Evolutionary conservation across 768 basidiomycete genomes (phyloP), one percentile per base, ranked within the genome.

Genomic region (Mycena alexandri): DNA sequence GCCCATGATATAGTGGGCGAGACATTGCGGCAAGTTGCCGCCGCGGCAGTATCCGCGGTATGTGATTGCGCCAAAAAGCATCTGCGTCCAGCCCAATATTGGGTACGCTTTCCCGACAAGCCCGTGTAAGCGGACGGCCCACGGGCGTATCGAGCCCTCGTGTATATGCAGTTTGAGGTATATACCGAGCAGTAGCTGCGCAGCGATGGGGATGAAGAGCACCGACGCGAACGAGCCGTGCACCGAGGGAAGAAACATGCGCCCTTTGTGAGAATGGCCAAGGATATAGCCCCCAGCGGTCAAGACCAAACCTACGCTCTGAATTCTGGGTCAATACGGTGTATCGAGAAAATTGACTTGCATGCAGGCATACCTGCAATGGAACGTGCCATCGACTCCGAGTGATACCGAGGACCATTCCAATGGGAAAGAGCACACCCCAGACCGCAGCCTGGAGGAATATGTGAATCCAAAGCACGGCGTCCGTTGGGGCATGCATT

Each of bases 141-240:
- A 92, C 1, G 91, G 92, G 44, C 96, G 85, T 12, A 90, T 68
- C 2, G 89, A 87, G 65, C 84, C 83, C 78, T 97, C 94, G 68
- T 96, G 85, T 29, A 98, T 90, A 77, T 98, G 96, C 9, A 96
- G 81, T 79, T 97, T 98, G 72, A 98, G 90, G 79, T 97, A 98
- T 48, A 94, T 86, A 5, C 96, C 96, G 53, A 95, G 81, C 24
- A 76, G 72, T 13, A 93, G 81, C 79, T 98, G 96, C 2, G 81
- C 70, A 16, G 85, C 71, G 43, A 96, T 87, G 17, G 93, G 89
- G 42, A 89, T 54, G 70, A 93, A 79, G 21, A 92, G 80, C 53
- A 95, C 80, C 42, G 84, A 87, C 21, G 90, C 91, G 71, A 92
- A 89, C 14, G 79, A 77, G 6, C 90, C 92, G 75, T 98, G 96